phyloP scores from a whole-genome alignment of 2,329 filamentous ascomycete genomes.

The Ophiocordyceps sinensis region DNA sequence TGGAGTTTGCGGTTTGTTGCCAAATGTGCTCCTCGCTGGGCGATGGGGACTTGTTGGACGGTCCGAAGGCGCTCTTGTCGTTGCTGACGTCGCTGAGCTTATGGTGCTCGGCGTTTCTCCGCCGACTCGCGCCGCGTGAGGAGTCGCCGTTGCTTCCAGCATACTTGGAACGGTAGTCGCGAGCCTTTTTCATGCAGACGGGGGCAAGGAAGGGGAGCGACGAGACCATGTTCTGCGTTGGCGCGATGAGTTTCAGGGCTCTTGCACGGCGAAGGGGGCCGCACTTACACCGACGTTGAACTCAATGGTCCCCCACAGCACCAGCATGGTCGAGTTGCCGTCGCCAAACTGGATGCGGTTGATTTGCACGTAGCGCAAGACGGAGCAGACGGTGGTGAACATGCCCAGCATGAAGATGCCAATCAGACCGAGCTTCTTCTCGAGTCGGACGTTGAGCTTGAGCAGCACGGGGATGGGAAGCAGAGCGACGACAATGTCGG shows the following conservation, averaged over 20 bases:
- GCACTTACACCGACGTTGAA: conserved; percentile 39
- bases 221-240: conserved; percentile 28
- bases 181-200: conserved; percentile 26
- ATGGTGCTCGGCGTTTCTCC: conserved; percentile 17
- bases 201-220: conserved; percentile 30
- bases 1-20: conserved; percentile 2
- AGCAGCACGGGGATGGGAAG: conserved; percentile 35
- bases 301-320: conserved; percentile 42
- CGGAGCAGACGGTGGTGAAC: conserved; percentile 39
- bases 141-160: conserved; percentile 15
- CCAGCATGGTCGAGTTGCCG: conserved; percentile 39
- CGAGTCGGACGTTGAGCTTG: conserved; percentile 29
- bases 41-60: conserved; percentile 11
- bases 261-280: neutral
- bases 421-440: conserved; percentile 35
- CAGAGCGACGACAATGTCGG: conserved; percentile 33
- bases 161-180: conserved; percentile 24
- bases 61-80: conserved; percentile 14
- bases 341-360: conserved; percentile 32
- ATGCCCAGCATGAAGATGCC: conserved; percentile 36
- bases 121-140: conserved; percentile 9
- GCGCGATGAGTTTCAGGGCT: neutral
- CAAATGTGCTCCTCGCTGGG: conserved; percentile 26
- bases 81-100: conserved; percentile 23
- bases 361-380: conserved; percentile 37